A percentile compares a stretch with the other conserved stretches of the same genome.
Evolutionary conservation across 1,139 yeast genomes (phyloP).

Genomic region (Scheffersomyces lignicola): DNA sequence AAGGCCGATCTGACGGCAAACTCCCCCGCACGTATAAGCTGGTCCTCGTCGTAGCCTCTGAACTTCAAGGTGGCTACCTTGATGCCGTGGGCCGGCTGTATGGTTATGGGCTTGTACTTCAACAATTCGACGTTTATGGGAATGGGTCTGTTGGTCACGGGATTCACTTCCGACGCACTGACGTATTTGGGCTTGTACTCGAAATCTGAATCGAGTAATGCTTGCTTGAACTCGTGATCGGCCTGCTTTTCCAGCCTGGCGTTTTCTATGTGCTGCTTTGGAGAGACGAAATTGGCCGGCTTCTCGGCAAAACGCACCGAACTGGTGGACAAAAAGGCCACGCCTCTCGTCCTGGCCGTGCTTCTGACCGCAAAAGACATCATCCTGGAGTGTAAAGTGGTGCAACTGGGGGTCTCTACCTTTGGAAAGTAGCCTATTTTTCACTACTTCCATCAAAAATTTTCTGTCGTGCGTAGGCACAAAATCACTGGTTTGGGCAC

Average conservation of each 20-base stretch:
- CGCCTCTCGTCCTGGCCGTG: slow-evolving; percentile 2
- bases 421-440: no score
- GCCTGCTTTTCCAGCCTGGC: slow-evolving; percentile 27
- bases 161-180: slow-evolving; percentile 31
- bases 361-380: no score
- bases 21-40: slow-evolving; percentile 75
- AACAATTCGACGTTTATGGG: slow-evolving; percentile 85
- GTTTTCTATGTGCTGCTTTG: slow-evolving; percentile 31
- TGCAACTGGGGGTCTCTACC: no score
- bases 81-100: slow-evolving; percentile 68
- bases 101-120: slow-evolving; percentile 77
- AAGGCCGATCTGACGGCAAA: slow-evolving; percentile 89
- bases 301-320: slow-evolving; percentile 4
- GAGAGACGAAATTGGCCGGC: slow-evolving; percentile 23
- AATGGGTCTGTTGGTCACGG: slow-evolving; percentile 48
- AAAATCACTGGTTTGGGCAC: no score
- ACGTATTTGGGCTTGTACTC: slow-evolving; percentile 44
- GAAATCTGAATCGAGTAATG: slow-evolving; percentile 30
- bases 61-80: slow-evolving; percentile 69
- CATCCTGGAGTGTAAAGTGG: no score
- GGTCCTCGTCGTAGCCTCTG: slow-evolving; percentile 70
- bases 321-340: slow-evolving; percentile 6
- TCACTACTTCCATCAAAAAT: no score
- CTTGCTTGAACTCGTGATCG: slow-evolving; percentile 28
- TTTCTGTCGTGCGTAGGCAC: no score